Evolutionary conservation across 345 rosid species (phyloP).

Genomic region (Firmiana major): DNA sequence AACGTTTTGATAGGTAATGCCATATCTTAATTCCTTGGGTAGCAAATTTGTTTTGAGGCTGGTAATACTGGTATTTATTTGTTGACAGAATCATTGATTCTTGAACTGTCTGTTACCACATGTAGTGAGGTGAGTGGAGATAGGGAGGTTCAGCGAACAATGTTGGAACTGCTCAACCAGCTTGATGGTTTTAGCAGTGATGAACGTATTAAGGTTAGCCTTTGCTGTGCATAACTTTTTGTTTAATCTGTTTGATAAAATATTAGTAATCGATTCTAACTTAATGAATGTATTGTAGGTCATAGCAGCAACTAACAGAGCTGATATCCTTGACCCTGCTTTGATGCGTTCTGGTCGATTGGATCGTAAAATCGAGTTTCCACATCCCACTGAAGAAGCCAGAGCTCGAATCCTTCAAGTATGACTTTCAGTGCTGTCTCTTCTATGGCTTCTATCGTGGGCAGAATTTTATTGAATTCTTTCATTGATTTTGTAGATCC

Average conservation of each 20-base stretch:
- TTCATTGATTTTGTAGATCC: slow-evolving; percentile 51
- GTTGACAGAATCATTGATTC: background rate
- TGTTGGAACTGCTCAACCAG: slow-evolving; percentile 97
- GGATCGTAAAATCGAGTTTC: slow-evolving; percentile 99
- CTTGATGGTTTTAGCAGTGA: slow-evolving; percentile 99
- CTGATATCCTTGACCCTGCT: slow-evolving; percentile 98
- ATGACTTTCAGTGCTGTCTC: background rate
- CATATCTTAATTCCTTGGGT: background rate
- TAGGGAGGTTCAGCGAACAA: slow-evolving; percentile 98
- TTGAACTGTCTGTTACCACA: background rate
- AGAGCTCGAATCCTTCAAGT: slow-evolving; percentile 97
- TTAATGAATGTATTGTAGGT: slow-evolving; percentile 46
- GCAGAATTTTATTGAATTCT: background rate
- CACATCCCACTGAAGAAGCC: slow-evolving; percentile 98
- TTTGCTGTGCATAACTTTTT: background rate
- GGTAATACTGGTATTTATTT: background rate
- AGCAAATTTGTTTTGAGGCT: background rate
- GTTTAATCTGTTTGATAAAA: background rate
- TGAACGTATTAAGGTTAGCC: slow-evolving; percentile 85
- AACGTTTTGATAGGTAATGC: slow-evolving; percentile 90
- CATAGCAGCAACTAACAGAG: slow-evolving; percentile 97
- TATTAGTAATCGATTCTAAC: background rate
- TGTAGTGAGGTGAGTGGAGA: slow-evolving; percentile 99
- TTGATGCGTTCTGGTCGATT: slow-evolving; percentile 98
- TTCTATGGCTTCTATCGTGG: background rate